A percentile compares a stretch with the other conserved stretches of the same genome.
Conservation (phyloP, 2,329 filamentous ascomycete species). For the Colletotrichum limetticola region DNA sequence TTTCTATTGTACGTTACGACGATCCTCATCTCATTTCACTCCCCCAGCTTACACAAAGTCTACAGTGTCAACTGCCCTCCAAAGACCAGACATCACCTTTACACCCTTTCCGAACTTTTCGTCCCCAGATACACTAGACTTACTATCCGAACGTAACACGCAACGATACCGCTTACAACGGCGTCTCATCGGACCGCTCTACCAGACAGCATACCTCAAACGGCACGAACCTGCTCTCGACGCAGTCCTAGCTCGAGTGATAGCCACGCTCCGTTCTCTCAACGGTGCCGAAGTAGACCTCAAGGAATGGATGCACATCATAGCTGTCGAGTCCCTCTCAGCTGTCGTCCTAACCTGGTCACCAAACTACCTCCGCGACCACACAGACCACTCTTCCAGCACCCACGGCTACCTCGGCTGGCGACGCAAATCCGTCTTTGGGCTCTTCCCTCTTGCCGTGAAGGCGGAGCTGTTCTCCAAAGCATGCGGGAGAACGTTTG, state of each 20-base stretch:
- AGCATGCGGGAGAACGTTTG: slow-evolving; percentile 50
- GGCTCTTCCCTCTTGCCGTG: slow-evolving; percentile 56
- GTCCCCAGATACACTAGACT: slow-evolving; percentile 57
- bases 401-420: slow-evolving; percentile 60
- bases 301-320: slow-evolving; percentile 67
- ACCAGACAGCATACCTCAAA: slow-evolving; percentile 54
- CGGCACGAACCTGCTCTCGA: slow-evolving; percentile 56
- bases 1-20: slow-evolving; percentile 55
- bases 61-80: slow-evolving; percentile 57
- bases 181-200: slow-evolving; percentile 60
- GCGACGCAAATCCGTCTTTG: slow-evolving; percentile 64
- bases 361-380: slow-evolving; percentile 55
- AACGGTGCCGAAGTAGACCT: slow-evolving; percentile 56
- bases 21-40: background rate
- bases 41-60: background rate
- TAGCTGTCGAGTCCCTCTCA: slow-evolving; percentile 62
- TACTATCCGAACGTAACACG: slow-evolving; percentile 60
- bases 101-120: slow-evolving; percentile 39
- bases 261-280: slow-evolving; percentile 49
- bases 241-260: slow-evolving; percentile 47
- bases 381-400: slow-evolving; percentile 59
- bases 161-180: slow-evolving; percentile 60
- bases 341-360: slow-evolving; percentile 64
- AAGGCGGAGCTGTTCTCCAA: slow-evolving; percentile 52
- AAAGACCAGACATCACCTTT: slow-evolving; percentile 54